Conservation (phyloP, 331 rosid species). For the Dryas integrifolia region DNA sequence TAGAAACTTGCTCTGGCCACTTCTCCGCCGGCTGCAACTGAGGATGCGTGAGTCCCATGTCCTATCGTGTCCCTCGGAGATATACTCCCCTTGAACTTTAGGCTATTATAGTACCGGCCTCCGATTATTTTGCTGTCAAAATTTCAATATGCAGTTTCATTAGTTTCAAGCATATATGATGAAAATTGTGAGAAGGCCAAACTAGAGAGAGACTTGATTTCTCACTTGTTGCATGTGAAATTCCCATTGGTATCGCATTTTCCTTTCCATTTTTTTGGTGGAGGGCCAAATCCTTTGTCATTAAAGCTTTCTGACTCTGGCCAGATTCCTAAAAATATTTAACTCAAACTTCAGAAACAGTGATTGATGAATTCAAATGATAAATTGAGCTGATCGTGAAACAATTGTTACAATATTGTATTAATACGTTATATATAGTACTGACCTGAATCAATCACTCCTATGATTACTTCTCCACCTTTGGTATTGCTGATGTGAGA, state of each 20-base stretch:
- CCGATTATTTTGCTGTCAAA: conserved; percentile 33
- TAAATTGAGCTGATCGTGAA: neutral
- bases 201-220: neutral
- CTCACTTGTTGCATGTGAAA: conserved; percentile 35
- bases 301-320: conserved; percentile 22
- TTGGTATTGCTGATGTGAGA: neutral
- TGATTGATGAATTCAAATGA: neutral
- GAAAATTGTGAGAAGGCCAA: neutral
- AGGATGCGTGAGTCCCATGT: conserved; percentile 27
- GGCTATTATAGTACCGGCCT: conserved; percentile 16
- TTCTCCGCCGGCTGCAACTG: conserved; percentile 28
- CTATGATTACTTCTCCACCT: conserved; percentile 24
- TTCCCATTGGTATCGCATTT: conserved; percentile 1
- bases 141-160: neutral
- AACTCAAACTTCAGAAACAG: neutral
- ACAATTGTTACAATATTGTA: neutral
- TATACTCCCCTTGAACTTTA: neutral
- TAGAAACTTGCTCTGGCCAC: conserved; percentile 20
- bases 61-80: conserved; percentile 27
- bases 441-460: conserved; percentile 24
- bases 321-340: conserved; percentile 13
- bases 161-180: neutral
- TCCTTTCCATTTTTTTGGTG: conserved; percentile 31
- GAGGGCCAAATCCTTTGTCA: conserved; percentile 22
- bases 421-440: neutral